These are phyloP conservation scores for Boletus tomentosulus DNA, from an alignment of 768 basidiomycete species.

Conservation along the genomic window DNA sequence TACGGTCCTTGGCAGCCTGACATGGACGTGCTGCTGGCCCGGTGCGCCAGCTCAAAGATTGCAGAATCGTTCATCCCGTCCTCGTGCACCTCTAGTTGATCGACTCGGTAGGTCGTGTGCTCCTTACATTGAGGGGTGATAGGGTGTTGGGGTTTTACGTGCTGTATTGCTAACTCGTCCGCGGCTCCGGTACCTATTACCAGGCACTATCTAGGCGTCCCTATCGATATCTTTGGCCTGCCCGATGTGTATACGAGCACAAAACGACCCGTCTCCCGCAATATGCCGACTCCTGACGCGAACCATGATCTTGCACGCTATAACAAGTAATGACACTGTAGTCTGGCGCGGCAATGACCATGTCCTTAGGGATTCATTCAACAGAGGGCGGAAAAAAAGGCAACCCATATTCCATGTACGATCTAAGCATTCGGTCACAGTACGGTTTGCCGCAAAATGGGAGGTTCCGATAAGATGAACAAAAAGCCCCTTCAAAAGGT, in stretches of 20 bases:
- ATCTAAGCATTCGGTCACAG: not conserved
- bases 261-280: not conserved
- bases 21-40: not conserved
- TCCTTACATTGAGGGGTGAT: not conserved
- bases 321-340: too few species aligned
- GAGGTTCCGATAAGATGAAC: not conserved
- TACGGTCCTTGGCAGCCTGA: not conserved
- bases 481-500: not conserved
- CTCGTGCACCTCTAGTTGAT: not conserved
- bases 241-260: not conserved
- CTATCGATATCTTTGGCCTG: not conserved
- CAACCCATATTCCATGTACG: not conserved
- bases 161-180: not conserved
- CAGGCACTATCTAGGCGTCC: not conserved
- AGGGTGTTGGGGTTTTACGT: not conserved
- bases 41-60: not conserved
- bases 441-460: not conserved
- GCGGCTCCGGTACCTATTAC: not conserved
- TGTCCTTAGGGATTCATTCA: too few species aligned
- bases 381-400: too few species aligned
- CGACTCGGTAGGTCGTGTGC: not conserved
- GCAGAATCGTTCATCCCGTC: not conserved
- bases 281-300: not conserved
- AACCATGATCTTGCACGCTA: too few species aligned
- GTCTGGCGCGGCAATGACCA: too few species aligned